A percentile compares a stretch with the other conserved stretches of the same genome.
These are phyloP conservation scores for Myxozyma sirexii DNA, from an alignment of 805 yeast species.

Conservation along the genomic window DNA sequence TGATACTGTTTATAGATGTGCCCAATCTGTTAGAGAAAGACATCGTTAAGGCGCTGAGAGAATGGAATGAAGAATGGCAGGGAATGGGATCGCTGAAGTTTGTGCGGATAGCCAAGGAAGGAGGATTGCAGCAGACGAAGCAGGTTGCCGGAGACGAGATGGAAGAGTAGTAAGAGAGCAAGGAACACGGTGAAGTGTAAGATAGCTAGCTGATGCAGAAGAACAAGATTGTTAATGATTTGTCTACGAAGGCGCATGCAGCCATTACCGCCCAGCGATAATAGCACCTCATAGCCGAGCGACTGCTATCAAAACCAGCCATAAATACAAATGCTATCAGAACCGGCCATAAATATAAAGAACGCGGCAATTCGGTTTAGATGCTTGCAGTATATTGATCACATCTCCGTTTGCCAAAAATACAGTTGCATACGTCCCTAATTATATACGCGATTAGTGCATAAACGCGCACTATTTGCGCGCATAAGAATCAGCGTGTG, in stretches of 20 bases:
- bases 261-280: too few species aligned
- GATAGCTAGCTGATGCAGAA: too few species aligned
- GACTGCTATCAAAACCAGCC: too few species aligned
- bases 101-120: constrained; percentile 41
- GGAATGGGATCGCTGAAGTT: constrained; percentile 67
- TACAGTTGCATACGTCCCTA: too few species aligned
- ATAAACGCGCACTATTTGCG: background rate
- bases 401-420: too few species aligned
- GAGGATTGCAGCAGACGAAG: constrained; percentile 20
- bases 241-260: too few species aligned
- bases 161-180: background rate
- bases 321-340: background rate
- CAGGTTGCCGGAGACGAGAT: background rate
- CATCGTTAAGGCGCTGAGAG: constrained; percentile 61
- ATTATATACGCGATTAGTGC: too few species aligned
- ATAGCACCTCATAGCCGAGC: too few species aligned
- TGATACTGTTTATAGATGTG: constrained; percentile 45
- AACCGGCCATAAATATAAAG: too few species aligned
- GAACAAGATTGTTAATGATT: too few species aligned
- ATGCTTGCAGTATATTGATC: too few species aligned
- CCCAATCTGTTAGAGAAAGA: constrained; percentile 70
- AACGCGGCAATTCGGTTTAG: too few species aligned
- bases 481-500: background rate
- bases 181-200: background rate
- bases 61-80: constrained; percentile 85